Percentiles rank a stretch among this genome's conserved stretches.
These are phyloP conservation scores for Malbranchea zuffiana DNA, from an alignment of 2,329 filamentous ascomycete species.

Conservation along the genomic window DNA sequence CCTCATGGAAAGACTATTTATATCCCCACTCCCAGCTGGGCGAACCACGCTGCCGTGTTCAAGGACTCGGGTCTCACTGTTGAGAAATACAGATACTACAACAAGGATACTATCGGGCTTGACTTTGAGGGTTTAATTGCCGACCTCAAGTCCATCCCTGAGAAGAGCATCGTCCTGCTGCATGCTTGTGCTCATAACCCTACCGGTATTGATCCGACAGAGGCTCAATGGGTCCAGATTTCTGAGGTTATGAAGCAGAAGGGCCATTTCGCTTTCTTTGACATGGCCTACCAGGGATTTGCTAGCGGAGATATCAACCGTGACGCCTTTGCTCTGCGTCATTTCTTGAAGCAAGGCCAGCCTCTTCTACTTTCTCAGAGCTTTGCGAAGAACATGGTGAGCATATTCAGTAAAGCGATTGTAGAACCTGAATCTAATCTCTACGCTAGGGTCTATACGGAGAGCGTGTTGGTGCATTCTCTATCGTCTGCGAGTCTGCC, in stretches of 20 bases:
- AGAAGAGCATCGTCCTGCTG: constrained; percentile 80
- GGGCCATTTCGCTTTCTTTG: constrained; percentile 91
- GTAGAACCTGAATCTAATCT: too few relatives aligned
- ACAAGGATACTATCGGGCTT: constrained; percentile 95
- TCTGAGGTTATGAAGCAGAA: constrained; percentile 74
- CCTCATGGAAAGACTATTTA: constrained; percentile 90
- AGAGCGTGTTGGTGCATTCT: constrained; percentile 96
- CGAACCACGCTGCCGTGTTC: constrained; percentile 96
- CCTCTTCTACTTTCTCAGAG: constrained; percentile 80
- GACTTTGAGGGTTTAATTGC: constrained; percentile 90
- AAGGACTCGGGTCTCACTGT: constrained; percentile 82
- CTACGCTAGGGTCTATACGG: constrained; percentile 72
- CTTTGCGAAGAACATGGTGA: constrained; percentile 98
- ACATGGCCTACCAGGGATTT: constrained; percentile 99
- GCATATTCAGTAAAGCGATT: constrained; percentile 18
- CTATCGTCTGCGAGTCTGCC: constrained; percentile 68
- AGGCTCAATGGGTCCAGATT: constrained; percentile 87
- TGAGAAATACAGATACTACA: constrained; percentile 96
- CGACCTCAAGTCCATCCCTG: constrained; percentile 80
- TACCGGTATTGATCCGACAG: constrained; percentile 86
- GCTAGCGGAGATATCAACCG: constrained; percentile 83
- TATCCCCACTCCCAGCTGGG: constrained; percentile 93
- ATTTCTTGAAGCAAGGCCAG: constrained; percentile 90
- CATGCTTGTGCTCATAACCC: constrained; percentile 98
- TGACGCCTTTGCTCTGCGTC: constrained; percentile 84